Base-by-base conservation (phyloP, 352 stramenopile species). In the Phytophthora pseudosyringae region DNA sequence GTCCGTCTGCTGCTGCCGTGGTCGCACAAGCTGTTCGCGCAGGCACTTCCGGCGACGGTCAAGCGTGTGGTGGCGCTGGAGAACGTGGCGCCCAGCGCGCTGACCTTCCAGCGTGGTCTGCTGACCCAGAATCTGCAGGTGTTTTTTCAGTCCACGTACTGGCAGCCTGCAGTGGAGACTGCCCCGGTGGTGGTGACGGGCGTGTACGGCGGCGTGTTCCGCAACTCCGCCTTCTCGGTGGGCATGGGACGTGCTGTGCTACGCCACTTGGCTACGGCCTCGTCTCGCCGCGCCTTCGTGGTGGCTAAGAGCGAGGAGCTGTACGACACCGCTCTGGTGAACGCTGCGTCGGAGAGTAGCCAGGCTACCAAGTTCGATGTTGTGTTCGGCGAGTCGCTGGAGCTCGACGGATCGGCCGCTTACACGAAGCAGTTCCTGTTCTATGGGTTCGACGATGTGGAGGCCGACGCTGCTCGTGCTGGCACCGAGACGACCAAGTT, bases 371-470 rank as follows among this genome's bases (percentile, higher is more conserved):
- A 70, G 52, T 59, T 89, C 21, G 81, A 91, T 48, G 83, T 90
- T 3, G 62, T 91, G 35, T 88, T 81, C 40, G 80, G 82, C 16
- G 59, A 76, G 4, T 49, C 32, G 8, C 67, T 83, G 11, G 80
- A 89, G 50, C 67, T 86, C n/a, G 58, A 71, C 12, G 71, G 59
- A 26, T 55, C 58, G 0, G 80, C 86, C 35, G 76, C 75, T 2
- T 89, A 83, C 68, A 83, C 88, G 8, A 97, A 93, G 57, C 88
- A 98, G 69, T 97, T 89, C 71, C 76, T 98, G 47, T 92, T 98
- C 65, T 97, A 83, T 74, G 89, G 90, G 36, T 97, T 93, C 64
- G 88, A 91, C 36, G 88, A 85, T 47, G 86, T 93, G 44, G 79
- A 89, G 25, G 76, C 90, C 32, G 78, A 85, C 18, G 49, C 39